phyloP scores from a whole-genome alignment of 2,329 filamentous ascomycete genomes.

The Pseudopyrenochaeta lycopersici region DNA sequence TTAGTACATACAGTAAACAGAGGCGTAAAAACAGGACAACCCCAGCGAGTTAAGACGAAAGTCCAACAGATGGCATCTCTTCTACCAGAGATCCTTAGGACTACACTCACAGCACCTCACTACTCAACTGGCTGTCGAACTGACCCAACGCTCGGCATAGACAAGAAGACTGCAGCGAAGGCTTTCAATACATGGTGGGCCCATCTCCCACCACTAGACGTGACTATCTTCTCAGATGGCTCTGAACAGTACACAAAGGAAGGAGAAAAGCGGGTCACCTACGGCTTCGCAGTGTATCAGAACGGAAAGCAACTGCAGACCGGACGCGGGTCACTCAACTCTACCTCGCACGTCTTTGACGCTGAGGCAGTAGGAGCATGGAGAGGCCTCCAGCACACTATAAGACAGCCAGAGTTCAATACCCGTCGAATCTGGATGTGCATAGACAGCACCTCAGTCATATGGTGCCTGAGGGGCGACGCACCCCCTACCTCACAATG shows the following conservation, averaged over 20 bases:
- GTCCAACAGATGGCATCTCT: constrained; percentile 1
- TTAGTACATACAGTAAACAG: background rate
- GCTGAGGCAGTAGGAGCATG: constrained; percentile 8
- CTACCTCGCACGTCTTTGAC: constrained; percentile 4
- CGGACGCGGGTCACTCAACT: constrained; percentile 1
- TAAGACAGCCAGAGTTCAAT: background rate
- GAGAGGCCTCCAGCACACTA: constrained; percentile 1
- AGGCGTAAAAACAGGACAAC: background rate
- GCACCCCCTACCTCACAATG: constrained; percentile 4
- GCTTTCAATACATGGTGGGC: constrained; percentile 1
- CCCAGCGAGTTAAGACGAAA: background rate
- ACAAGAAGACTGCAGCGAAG: constrained; percentile 1
- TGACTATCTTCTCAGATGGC: constrained; percentile 13
- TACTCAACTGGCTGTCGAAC: background rate
- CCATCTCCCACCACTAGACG: background rate
- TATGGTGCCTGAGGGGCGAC: constrained; percentile 7
- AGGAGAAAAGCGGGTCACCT: constrained; percentile 3
- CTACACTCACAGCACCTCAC: background rate
- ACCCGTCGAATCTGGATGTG: constrained; percentile 5
- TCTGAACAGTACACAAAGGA: constrained; percentile 5
- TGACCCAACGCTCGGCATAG: background rate
- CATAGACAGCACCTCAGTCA: constrained; percentile 14
- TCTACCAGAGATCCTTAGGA: constrained; percentile 1
- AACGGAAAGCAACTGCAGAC: background rate
- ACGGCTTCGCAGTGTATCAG: constrained; percentile 6